phyloP scores from a whole-genome alignment of 1,284 basidiomycete genomes.

The Laetiporus sulphureus region DNA sequence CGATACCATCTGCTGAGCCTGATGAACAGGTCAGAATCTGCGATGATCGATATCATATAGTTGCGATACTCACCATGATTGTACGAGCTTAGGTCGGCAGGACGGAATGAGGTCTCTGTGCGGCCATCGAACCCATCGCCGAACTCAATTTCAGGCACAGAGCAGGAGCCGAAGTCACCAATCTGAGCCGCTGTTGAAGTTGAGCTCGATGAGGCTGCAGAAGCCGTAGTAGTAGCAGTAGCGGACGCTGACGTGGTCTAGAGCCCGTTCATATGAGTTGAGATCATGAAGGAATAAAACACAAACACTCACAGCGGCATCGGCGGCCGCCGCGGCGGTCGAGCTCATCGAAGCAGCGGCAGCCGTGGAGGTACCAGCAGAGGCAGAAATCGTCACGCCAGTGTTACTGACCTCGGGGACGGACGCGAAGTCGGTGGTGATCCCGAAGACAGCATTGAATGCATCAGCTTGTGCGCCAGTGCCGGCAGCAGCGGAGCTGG shows the following conservation, averaged over 20 bases:
- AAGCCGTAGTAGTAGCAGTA: slow-evolving; percentile 11
- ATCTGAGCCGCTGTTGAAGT: slow-evolving; percentile 26
- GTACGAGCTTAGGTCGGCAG: slow-evolving; percentile 29
- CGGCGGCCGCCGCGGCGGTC: slow-evolving; percentile 14
- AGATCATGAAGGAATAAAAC: too few relatives aligned
- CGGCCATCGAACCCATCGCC: slow-evolving; percentile 51
- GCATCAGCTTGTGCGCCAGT: slow-evolving; percentile 50
- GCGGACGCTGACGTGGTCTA: slow-evolving; percentile 14
- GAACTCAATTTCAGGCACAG: slow-evolving; percentile 54
- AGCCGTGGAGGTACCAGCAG: background rate
- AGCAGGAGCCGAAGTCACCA: slow-evolving; percentile 49
- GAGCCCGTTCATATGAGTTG: too few relatives aligned
- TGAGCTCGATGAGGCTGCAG: slow-evolving; percentile 13
- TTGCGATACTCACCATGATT: background rate
- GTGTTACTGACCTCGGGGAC: slow-evolving; percentile 23
- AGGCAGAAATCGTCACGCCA: slow-evolving; percentile 9
- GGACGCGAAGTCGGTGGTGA: slow-evolving; percentile 28
- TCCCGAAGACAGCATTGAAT: slow-evolving; percentile 52
- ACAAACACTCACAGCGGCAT: slow-evolving; percentile 15
- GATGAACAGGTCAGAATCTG: slow-evolving; percentile 38
- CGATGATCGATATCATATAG: background rate
- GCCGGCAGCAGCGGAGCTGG: slow-evolving; percentile 32
- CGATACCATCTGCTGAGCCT: slow-evolving; percentile 44
- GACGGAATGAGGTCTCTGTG: slow-evolving; percentile 50
- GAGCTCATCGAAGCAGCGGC: slow-evolving; percentile 9